A percentile compares a stretch with the other conserved stretches of the same genome.
Conservation (phyloP, 176 grass and related monocot species). For the Eragrostis curvula region DNA sequence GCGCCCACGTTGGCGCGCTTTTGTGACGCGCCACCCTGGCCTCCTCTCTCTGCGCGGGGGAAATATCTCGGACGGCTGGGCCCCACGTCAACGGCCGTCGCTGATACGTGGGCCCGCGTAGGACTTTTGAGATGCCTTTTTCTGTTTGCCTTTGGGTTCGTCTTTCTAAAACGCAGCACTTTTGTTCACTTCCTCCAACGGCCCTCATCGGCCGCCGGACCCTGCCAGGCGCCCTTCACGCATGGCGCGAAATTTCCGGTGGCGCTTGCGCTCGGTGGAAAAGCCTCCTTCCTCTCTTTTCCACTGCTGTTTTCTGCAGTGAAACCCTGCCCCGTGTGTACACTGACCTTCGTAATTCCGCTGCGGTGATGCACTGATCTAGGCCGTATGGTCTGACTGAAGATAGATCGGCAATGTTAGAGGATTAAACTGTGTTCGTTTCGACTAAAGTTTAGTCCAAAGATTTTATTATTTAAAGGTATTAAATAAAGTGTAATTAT, state of each 20-base stretch:
- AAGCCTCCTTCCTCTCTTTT: not conserved
- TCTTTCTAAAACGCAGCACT: not conserved
- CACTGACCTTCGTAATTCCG: too few relatives aligned
- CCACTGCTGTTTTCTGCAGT: too few relatives aligned
- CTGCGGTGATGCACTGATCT: too few relatives aligned
- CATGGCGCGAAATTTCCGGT: not conserved
- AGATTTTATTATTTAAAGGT: too few relatives aligned
- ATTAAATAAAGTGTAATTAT: too few relatives aligned
- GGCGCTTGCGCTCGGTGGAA: not conserved
- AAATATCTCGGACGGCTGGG: not conserved
- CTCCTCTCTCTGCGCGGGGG: not conserved
- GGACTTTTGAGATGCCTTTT: not conserved
- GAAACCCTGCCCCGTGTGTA: too few relatives aligned
- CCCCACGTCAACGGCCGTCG: not conserved
- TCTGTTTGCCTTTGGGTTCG: not conserved
- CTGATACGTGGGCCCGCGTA: not conserved
- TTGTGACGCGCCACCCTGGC: not conserved
- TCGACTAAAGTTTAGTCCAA: too few relatives aligned
- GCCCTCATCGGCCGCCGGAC: slow-evolving; percentile 14
- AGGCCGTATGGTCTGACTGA: too few relatives aligned
- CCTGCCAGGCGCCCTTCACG: not conserved
- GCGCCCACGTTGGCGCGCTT: not conserved
- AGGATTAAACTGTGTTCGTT: too few relatives aligned
- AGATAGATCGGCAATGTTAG: too few relatives aligned
- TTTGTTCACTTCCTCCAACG: slow-evolving; percentile 34